These are phyloP conservation scores for Euphorbia pulcherrima DNA, from an alignment of 345 rosid species.

Conservation along the genomic window DNA sequence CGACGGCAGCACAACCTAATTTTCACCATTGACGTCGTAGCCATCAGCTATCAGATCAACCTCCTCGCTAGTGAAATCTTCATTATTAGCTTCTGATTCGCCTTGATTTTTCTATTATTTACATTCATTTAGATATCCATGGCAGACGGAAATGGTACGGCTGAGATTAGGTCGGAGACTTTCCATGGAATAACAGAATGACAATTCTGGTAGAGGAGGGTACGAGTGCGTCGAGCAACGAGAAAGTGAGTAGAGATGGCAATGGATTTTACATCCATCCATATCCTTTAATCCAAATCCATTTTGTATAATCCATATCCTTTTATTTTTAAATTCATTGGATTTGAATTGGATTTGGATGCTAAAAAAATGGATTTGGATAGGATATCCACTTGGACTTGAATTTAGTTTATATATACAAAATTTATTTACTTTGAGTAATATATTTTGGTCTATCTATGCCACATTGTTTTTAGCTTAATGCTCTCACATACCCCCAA, in stretches of 20 bases:
- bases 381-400: too few relatives aligned
- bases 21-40: constrained; percentile 38
- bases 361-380: too few relatives aligned
- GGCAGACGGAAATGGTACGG: constrained; percentile 50
- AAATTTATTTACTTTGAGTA: too few relatives aligned
- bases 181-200: constrained; percentile 52
- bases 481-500: too few relatives aligned
- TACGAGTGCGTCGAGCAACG: constrained; percentile 56
- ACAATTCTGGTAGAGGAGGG: constrained; percentile 55
- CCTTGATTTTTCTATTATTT: constrained; percentile 16
- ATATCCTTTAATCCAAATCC: too few relatives aligned
- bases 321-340: too few relatives aligned
- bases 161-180: constrained; percentile 55
- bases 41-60: constrained; percentile 11
- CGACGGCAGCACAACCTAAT: constrained; percentile 61
- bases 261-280: too few relatives aligned
- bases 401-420: too few relatives aligned
- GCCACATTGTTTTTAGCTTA: too few relatives aligned
- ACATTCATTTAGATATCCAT: constrained; percentile 25
- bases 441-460: too few relatives aligned
- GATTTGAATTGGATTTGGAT: too few relatives aligned
- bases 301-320: too few relatives aligned
- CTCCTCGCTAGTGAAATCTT: constrained; percentile 10
- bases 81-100: constrained; percentile 13
- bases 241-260: constrained; percentile 82